Evolutionary conservation across 2,329 filamentous ascomycete genomes (phyloP).

Genomic region (Cucurbitaria berberidis): DNA sequence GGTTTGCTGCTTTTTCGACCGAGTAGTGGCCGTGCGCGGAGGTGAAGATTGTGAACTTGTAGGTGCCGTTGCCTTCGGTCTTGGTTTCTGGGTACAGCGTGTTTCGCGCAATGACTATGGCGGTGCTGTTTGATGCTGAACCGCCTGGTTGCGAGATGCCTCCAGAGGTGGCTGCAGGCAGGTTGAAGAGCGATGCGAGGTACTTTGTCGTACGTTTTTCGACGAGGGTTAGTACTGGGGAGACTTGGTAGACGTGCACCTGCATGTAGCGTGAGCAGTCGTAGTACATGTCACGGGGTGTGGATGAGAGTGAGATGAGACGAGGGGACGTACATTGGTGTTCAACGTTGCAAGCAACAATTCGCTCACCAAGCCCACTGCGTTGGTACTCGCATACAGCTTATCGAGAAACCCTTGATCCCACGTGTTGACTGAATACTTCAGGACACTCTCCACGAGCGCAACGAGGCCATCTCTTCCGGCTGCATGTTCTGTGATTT

Average conservation of each 20-base stretch:
- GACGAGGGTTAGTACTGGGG: constrained; percentile 83
- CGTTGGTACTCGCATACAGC: constrained; percentile 87
- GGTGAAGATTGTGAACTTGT: constrained; percentile 83
- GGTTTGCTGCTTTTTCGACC: constrained; percentile 91
- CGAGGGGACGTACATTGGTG: constrained; percentile 70
- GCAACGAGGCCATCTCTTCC: constrained; percentile 53
- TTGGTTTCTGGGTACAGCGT: constrained; percentile 82
- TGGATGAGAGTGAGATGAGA: background rate
- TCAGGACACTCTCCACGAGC: constrained; percentile 71
- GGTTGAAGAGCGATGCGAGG: constrained; percentile 72
- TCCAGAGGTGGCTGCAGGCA: constrained; percentile 61
- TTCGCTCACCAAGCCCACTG: constrained; percentile 84
- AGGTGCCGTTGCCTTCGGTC: constrained; percentile 67
- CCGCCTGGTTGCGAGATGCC: constrained; percentile 82
- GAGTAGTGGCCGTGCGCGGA: constrained; percentile 92
- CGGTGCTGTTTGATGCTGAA: constrained; percentile 81
- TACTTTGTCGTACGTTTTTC: constrained; percentile 81
- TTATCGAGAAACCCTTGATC: constrained; percentile 97
- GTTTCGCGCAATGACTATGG: constrained; percentile 87
- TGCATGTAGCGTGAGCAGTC: constrained; percentile 33
- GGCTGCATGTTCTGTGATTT: constrained; percentile 46
- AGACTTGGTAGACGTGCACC: constrained; percentile 92
- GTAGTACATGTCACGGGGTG: background rate
- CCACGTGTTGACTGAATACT: constrained; percentile 97
- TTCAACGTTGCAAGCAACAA: constrained; percentile 85